A percentile compares a stretch with the other conserved stretches of the same genome.
phyloP scores from a whole-genome alignment of 148 eudicot genomes.

The Camellia sinensis region DNA sequence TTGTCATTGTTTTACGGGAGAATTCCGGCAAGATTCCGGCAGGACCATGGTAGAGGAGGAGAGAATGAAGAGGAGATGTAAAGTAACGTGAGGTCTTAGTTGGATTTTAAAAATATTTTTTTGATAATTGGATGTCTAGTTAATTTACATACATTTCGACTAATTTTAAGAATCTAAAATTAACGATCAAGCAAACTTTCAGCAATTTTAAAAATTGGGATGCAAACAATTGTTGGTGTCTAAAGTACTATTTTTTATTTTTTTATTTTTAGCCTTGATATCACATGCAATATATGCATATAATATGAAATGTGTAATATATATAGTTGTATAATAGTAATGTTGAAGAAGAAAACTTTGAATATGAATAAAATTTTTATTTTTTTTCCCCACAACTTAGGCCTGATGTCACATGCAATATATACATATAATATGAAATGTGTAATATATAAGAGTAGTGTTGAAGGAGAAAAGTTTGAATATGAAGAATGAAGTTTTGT shows the following conservation, averaged over 20 bases:
- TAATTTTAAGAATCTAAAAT: no score
- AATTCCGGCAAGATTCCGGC: slow-evolving; percentile 19
- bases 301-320: neutral
- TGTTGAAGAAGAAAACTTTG: neutral
- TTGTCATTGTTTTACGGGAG: slow-evolving; percentile 32
- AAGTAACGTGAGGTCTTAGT: neutral
- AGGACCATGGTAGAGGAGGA: neutral
- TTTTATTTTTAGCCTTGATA: neutral
- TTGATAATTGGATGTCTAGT: no score
- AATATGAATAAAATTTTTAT: neutral
- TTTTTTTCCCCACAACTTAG: no score
- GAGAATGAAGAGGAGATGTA: neutral
- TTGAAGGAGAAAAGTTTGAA: neutral
- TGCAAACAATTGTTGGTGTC: no score
- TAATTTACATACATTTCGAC: no score
- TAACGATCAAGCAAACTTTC: no score
- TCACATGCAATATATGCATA: slow-evolving; percentile 1
- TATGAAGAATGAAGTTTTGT: neutral
- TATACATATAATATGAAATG: no score
- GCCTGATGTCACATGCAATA: no score
- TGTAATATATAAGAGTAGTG: no score
- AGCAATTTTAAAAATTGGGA: no score
- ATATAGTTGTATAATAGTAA: neutral
- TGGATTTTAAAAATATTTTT: no score
- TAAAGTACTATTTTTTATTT: no score